These are phyloP conservation scores for Penstemon newberryi DNA, from an alignment of 257 asterid genomes.

Conservation along the genomic window DNA sequence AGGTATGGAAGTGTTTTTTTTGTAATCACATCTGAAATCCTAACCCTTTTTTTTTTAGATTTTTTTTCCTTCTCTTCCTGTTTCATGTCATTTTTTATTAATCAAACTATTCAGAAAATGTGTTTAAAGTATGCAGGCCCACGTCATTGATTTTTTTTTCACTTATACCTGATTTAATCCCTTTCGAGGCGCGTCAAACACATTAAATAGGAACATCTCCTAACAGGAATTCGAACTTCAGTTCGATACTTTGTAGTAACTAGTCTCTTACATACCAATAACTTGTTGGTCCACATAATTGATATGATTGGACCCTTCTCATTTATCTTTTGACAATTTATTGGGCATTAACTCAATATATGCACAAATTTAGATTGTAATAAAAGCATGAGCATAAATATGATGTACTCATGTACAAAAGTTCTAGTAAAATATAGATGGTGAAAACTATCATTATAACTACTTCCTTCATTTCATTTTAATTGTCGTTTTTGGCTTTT, in stretches of 20 bases:
- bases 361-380: constrained; percentile 13
- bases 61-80: background rate
- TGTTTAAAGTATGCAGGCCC: background rate
- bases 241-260: no score
- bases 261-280: no score
- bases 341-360: constrained; percentile 18
- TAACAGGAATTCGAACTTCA: no score
- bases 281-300: background rate
- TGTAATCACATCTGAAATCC: no score
- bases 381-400: constrained; percentile 17
- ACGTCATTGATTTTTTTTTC: no score
- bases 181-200: no score
- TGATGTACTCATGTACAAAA: background rate
- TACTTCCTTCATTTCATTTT: no score
- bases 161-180: no score
- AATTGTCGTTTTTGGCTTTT: no score
- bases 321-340: constrained; percentile 18
- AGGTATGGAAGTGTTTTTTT: background rate
- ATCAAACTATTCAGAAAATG: background rate
- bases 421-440: background rate
- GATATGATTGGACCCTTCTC: background rate
- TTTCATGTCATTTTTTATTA: no score
- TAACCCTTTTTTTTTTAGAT: no score
- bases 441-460: background rate
- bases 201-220: no score